These are phyloP conservation scores for Aspergillus costaricaensis DNA, from an alignment of 2,329 filamentous ascomycete genomes.

Conservation along the genomic window DNA sequence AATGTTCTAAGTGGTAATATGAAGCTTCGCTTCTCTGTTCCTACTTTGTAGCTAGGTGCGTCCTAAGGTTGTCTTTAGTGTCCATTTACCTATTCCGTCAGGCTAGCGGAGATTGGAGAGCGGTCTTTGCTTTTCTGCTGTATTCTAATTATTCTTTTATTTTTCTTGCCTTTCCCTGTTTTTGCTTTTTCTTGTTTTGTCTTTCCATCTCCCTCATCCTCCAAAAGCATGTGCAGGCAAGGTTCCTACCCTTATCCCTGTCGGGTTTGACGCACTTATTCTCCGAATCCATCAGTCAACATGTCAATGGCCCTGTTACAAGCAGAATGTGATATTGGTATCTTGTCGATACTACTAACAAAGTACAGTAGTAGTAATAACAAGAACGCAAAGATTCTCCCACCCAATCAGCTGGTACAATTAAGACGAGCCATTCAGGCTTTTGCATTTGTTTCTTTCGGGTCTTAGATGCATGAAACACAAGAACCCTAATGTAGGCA, in stretches of 20 bases:
- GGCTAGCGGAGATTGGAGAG: background rate
- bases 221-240: too few relatives aligned
- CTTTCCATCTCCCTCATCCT: too few relatives aligned
- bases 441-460: background rate
- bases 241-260: background rate
- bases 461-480: background rate
- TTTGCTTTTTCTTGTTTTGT: too few relatives aligned
- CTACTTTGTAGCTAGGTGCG: background rate
- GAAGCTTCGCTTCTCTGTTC: too few relatives aligned
- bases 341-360: too few relatives aligned
- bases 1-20: background rate
- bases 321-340: too few relatives aligned
- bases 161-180: background rate
- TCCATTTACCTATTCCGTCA: background rate
- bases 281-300: constrained; percentile 12
- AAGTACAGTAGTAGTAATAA: background rate
- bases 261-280: constrained; percentile 3
- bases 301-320: constrained; percentile 8
- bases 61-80: background rate
- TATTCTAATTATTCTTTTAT: background rate
- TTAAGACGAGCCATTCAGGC: constrained; percentile 5
- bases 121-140: background rate
- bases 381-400: background rate
- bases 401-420: constrained; percentile 1
- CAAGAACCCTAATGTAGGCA: background rate